Base-by-base conservation (phyloP, 2,329 filamentous ascomycete genomes). In the Pseudopyrenochaeta lycopersici region DNA sequence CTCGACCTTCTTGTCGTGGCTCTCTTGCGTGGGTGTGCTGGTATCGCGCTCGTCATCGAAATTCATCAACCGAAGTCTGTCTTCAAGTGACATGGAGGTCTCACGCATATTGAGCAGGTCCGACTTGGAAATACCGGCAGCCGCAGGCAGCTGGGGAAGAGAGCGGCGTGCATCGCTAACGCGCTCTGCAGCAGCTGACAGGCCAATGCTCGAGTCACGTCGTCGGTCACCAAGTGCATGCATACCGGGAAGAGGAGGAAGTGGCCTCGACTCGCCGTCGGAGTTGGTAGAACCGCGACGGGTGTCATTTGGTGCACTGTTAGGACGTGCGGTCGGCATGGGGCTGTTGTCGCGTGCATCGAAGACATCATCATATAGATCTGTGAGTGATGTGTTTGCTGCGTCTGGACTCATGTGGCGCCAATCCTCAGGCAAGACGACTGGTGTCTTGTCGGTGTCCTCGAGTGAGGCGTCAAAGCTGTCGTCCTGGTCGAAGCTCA, bases 341-440 rank as follows among this genome's bases (percentile, higher is more conserved):
- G 90, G 88, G 68, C 88, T 92, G 54, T 83, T 85, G 36, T 89
- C 79, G 36, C 81, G 78, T 20, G 80, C 81, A 20, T 82, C 87
- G 65, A 90, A 95, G 1, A 87, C 85, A 64, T 92, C 86, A 32
- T 90, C 88, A 31, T 85, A 81, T 11, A 79, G 74, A 54, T 83
- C 78, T 4, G 80, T 79, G 32, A 86, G 70, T 20, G 82, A 81
- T 12, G 78, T 82, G 58, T 86, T 81, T n/a, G 81, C 84, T 18
- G 76, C 86, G 66, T 82, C 87, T 73, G 78, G 91, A 78, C 79
- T 93, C 84, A 88, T 87, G 61, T 86, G 90, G 59, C 90, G 88
- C 95, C 95, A 99, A 73, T 97, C 92, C 68, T 98, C 95, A 0
- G 95, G 95, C 18, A 96, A 86, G n/a, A 99, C 94, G 10, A 99